These are phyloP conservation scores for Thermothelomyces thermophilus DNA, from an alignment of 2,329 filamentous ascomycete species.

Conservation along the genomic window DNA sequence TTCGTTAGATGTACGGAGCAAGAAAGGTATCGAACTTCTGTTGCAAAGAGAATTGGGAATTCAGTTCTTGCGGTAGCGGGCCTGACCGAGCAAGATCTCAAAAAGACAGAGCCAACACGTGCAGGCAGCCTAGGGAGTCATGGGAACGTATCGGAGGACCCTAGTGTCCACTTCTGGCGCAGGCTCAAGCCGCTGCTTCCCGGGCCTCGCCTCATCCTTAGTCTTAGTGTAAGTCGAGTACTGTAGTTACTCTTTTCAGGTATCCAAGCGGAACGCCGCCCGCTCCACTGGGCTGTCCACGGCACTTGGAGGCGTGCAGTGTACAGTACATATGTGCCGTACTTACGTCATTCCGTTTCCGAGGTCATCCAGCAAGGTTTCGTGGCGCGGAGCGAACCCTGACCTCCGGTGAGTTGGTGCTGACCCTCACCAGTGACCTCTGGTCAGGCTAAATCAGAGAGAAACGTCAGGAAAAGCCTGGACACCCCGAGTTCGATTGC, in stretches of 20 bases:
- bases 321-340: no score
- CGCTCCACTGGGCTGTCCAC: no score
- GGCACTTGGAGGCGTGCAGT: no score
- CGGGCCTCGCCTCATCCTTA: neutral
- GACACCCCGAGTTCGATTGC: neutral
- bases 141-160: neutral
- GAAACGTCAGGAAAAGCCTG: neutral
- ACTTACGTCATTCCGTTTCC: constrained; percentile 13
- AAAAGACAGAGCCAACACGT: neutral
- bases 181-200: neutral
- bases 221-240: no score
- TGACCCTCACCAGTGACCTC: constrained; percentile 12
- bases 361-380: constrained; percentile 6
- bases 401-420: constrained; percentile 5
- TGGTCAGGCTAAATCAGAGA: neutral
- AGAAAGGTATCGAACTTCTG: no score
- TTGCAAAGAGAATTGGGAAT: no score
- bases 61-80: no score
- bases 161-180: neutral
- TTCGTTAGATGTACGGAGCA: neutral
- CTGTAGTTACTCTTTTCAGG: no score
- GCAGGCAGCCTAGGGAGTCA: neutral
- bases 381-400: constrained; percentile 1
- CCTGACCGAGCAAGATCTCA: neutral
- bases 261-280: no score